These are phyloP conservation scores for Candida anutae DNA, from an alignment of 1,139 yeast genomes.

Conservation along the genomic window DNA sequence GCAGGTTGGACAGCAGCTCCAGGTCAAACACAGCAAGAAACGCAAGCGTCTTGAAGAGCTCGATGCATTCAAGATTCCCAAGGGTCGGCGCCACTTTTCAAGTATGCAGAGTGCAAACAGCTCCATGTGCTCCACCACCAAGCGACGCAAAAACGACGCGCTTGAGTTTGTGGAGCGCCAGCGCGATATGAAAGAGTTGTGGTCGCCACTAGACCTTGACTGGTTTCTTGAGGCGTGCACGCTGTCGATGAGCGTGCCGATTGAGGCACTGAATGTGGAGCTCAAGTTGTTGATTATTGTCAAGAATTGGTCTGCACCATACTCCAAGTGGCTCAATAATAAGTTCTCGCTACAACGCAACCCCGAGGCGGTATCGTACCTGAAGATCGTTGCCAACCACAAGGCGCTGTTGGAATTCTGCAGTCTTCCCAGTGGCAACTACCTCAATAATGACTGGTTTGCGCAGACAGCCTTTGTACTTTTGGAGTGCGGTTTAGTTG, in stretches of 20 bases:
- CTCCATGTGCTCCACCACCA: no score
- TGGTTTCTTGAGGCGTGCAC: slow-evolving; percentile 18
- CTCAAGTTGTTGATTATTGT: slow-evolving; percentile 33
- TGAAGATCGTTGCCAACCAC: slow-evolving; percentile 14
- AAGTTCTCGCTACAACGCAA: slow-evolving; percentile 29
- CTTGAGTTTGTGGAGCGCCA: slow-evolving; percentile 18
- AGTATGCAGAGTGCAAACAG: slow-evolving; percentile 11
- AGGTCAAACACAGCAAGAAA: slow-evolving; percentile 14
- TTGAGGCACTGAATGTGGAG: slow-evolving; percentile 13
- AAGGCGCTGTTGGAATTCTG: slow-evolving; percentile 20
- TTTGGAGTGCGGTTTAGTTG: slow-evolving; percentile 38
- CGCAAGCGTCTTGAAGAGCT: slow-evolving; percentile 38
- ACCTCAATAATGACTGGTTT: slow-evolving; percentile 29
- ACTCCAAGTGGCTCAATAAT: slow-evolving; percentile 40
- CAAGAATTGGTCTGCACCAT: slow-evolving; percentile 34
- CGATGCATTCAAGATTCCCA: slow-evolving; percentile 21
- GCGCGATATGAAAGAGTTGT: slow-evolving; percentile 26
- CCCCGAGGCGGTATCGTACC: slow-evolving; percentile 19
- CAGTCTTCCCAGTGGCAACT: slow-evolving; percentile 32
- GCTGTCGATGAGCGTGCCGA: slow-evolving; percentile 13
- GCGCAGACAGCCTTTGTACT: slow-evolving; percentile 30
- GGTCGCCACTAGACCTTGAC: slow-evolving; percentile 32
- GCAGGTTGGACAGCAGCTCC: slow-evolving; percentile 16
- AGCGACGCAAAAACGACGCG: slow-evolving; percentile 8
- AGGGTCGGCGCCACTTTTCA: slow-evolving; percentile 15